phyloP scores from a whole-genome alignment of 768 basidiomycete genomes.

The Suillus subaureus region DNA sequence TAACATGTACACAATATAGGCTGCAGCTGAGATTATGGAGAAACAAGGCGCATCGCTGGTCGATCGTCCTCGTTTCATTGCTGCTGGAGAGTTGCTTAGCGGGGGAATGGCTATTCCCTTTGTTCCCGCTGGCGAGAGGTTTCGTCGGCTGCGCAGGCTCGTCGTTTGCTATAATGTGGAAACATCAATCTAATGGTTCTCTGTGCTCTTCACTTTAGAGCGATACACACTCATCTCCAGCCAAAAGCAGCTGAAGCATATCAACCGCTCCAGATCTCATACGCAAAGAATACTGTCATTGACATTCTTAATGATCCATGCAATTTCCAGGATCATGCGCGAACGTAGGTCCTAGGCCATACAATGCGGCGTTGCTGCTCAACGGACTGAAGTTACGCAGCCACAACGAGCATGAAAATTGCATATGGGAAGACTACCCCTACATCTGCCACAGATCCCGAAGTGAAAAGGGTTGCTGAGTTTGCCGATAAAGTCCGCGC shows the following conservation, averaged over 20 bases:
- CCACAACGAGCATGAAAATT: slow-evolving; percentile 25
- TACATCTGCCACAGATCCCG: slow-evolving; percentile 15
- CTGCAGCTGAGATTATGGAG: slow-evolving; percentile 60
- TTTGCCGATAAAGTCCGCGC: not conserved
- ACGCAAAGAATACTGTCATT: slow-evolving; percentile 24
- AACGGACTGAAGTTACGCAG: slow-evolving; percentile 25
- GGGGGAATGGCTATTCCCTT: slow-evolving; percentile 60
- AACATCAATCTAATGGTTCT: not conserved
- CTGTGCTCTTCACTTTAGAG: slow-evolving; percentile 31
- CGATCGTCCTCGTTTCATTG: slow-evolving; percentile 53
- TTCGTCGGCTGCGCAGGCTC: slow-evolving; percentile 58
- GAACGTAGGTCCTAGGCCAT: slow-evolving; percentile 41
- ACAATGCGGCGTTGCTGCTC: not conserved
- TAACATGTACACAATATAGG: slow-evolving; percentile 12
- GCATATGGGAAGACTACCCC: slow-evolving; percentile 32
- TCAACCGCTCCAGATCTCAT: slow-evolving; percentile 44
- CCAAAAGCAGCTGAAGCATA: slow-evolving; percentile 49
- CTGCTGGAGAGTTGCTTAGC: slow-evolving; percentile 57
- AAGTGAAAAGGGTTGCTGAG: slow-evolving; percentile 10
- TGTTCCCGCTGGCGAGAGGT: slow-evolving; percentile 54
- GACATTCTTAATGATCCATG: slow-evolving; percentile 27
- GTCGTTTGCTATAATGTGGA: not conserved
- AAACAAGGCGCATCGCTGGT: slow-evolving; percentile 53
- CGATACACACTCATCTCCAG: slow-evolving; percentile 55
- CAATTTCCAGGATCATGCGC: slow-evolving; percentile 24